A percentile compares a stretch with the other conserved stretches of the same genome.
These are phyloP conservation scores for Fusarium metavorans DNA, from an alignment of 2,329 filamentous ascomycete species.

Conservation along the genomic window DNA sequence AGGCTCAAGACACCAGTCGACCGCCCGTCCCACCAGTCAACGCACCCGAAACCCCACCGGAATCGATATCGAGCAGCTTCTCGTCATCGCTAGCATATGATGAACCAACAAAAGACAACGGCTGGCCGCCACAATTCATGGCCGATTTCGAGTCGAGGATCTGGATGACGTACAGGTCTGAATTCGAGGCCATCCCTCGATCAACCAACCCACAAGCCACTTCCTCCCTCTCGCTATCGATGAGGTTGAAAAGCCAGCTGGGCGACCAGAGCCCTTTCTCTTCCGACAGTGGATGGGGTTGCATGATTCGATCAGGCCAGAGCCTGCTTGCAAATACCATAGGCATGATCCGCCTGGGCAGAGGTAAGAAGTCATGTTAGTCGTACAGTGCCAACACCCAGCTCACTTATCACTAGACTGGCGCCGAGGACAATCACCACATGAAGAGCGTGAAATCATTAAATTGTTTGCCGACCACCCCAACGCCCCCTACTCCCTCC, in stretches of 20 bases:
- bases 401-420: constrained; percentile 66
- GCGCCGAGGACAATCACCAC: constrained; percentile 71
- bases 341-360: constrained; percentile 77
- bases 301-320: constrained; percentile 98
- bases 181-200: constrained; percentile 85
- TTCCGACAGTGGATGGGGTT: constrained; percentile 96
- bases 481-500: constrained; percentile 90
- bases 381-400: neutral
- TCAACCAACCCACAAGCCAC: constrained; percentile 79
- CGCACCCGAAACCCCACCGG: constrained; percentile 59
- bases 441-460: constrained; percentile 78
- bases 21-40: constrained; percentile 41
- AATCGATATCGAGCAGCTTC: constrained; percentile 64
- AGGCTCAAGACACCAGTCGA: constrained; percentile 31
- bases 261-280: constrained; percentile 85
- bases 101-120: constrained; percentile 59
- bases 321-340: constrained; percentile 91
- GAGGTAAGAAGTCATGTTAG: constrained; percentile 67
- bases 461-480: constrained; percentile 89
- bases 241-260: constrained; percentile 84
- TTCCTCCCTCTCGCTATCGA: constrained; percentile 81
- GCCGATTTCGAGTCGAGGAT: constrained; percentile 93
- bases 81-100: constrained; percentile 65
- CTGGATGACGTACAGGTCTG: constrained; percentile 96
- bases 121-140: constrained; percentile 88